Conservation (phyloP, 163 green algal genomes). For the Botryococcus braunii region DNA sequence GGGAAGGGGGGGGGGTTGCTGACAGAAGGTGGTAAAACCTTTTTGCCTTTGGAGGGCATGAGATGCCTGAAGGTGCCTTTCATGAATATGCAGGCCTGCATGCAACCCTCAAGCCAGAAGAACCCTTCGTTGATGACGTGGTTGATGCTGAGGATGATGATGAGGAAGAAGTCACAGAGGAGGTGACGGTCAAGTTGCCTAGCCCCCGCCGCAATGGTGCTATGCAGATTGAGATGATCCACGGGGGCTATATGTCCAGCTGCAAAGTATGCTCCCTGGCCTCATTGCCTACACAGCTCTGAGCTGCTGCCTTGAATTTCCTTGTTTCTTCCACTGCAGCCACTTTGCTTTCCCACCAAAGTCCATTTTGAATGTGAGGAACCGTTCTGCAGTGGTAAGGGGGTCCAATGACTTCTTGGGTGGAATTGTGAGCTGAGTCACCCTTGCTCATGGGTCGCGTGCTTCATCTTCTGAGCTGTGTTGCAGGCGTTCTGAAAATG, state of each 20-base stretch:
- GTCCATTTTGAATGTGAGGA: not conserved
- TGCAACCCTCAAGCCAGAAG: not conserved
- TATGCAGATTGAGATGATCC: constrained; percentile 34
- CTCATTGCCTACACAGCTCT: not conserved
- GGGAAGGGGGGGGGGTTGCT: not conserved
- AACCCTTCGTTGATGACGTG: not conserved
- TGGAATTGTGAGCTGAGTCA: too few species aligned
- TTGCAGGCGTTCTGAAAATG: too few species aligned
- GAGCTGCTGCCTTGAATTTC: too few species aligned
- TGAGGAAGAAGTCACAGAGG: constrained; percentile 5
- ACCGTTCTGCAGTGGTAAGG: too few species aligned
- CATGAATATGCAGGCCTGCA: not conserved
- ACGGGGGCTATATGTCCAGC: constrained; percentile 23
- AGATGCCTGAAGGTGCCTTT: not conserved
- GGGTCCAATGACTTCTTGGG: too few species aligned
- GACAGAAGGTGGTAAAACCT: not conserved
- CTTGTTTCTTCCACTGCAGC: too few species aligned
- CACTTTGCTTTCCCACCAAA: not conserved
- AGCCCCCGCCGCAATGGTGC: constrained; percentile 6
- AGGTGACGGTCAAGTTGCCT: constrained; percentile 12
- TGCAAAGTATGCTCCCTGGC: constrained; percentile 8
- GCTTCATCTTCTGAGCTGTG: too few species aligned
- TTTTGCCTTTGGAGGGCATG: not conserved
- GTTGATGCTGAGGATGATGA: too few species aligned
- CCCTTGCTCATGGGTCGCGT: too few species aligned